Conservation (phyloP, 148 eudicot species). For the Drosera capensis region DNA sequence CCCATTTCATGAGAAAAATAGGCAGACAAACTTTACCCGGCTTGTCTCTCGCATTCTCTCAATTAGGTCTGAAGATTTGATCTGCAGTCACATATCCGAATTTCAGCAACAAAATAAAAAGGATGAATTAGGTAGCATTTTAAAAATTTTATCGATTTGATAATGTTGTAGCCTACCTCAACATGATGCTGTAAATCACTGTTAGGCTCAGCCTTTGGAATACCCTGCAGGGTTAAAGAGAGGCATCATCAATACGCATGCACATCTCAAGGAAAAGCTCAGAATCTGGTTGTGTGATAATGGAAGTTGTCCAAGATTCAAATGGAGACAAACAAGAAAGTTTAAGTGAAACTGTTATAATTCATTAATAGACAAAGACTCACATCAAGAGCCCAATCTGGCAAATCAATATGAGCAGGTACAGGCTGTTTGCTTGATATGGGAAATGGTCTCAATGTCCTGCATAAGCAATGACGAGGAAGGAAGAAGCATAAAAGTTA, state of each 20-base stretch:
- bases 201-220: conserved; percentile 74
- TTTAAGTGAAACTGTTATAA: background rate
- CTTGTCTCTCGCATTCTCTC: conserved; percentile 88
- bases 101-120: conserved; percentile 1
- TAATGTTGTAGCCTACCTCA: conserved; percentile 42
- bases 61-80: conserved; percentile 72
- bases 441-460: conserved; percentile 65
- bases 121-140: conserved; percentile 6
- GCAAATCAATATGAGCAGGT: conserved; percentile 55
- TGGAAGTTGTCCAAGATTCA: too few species aligned
- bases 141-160: too few species aligned
- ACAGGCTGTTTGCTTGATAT: conserved; percentile 59
- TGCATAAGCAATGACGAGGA: conserved; percentile 14
- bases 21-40: too few species aligned
- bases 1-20: conserved; percentile 6
- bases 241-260: background rate
- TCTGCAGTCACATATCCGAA: conserved; percentile 31
- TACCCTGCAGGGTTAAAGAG: conserved; percentile 41
- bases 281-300: background rate
- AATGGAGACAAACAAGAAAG: background rate
- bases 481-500: background rate
- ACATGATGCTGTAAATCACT: conserved; percentile 74
- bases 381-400: conserved; percentile 94
- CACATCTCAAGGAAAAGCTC: background rate
- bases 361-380: conserved; percentile 14